Conservation (phyloP, 257 asterid genomes). For the Sherardia arvensis region DNA sequence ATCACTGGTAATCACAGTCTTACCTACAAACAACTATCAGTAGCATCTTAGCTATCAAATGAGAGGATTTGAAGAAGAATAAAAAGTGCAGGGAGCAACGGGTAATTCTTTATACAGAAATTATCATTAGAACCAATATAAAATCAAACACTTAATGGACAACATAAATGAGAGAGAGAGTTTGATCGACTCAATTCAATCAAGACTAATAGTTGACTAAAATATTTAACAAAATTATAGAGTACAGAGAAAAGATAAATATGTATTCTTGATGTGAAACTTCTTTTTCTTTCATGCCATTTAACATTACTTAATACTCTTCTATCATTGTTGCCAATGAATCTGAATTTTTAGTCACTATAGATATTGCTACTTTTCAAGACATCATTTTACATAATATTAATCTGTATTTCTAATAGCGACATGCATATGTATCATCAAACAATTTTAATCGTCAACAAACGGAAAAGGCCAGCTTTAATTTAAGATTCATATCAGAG, state of each 20-base stretch:
- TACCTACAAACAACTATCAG: constrained; percentile 47
- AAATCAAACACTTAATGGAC: background rate
- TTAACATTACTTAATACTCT: background rate
- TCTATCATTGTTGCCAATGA: background rate
- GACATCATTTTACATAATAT: background rate
- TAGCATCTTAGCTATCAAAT: background rate
- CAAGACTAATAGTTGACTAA: background rate
- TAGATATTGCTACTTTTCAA: background rate
- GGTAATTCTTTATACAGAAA: background rate
- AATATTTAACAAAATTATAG: background rate
- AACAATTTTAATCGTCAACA: too few species aligned
- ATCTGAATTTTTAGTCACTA: background rate
- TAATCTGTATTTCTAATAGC: background rate
- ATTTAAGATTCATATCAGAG: background rate
- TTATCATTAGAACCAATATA: background rate
- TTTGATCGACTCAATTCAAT: background rate
- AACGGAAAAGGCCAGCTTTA: background rate
- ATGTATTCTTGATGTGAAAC: background rate
- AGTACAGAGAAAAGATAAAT: background rate
- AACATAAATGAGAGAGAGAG: background rate
- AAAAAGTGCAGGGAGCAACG: background rate
- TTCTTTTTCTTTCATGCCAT: background rate
- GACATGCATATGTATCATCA: background rate
- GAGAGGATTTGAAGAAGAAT: constrained; percentile 1
- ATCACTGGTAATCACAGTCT: constrained; percentile 90